These are phyloP conservation scores for Microdochium nivale DNA, from an alignment of 2,329 filamentous ascomycete genomes.

Conservation along the genomic window DNA sequence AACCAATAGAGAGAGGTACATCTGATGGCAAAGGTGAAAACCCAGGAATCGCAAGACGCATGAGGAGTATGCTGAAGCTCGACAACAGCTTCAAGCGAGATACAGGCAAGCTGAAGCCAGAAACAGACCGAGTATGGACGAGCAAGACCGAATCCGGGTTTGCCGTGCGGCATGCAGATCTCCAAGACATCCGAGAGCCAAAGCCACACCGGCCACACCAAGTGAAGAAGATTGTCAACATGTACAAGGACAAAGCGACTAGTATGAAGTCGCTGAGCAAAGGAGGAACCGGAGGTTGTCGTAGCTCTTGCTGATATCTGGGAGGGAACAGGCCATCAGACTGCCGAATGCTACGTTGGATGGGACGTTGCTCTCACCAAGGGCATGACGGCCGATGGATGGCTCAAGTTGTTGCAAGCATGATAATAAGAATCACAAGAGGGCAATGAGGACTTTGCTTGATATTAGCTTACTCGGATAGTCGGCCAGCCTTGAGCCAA, in stretches of 20 bases:
- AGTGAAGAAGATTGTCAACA: constrained; percentile 20
- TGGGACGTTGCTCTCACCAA: too few relatives aligned
- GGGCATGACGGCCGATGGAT: too few relatives aligned
- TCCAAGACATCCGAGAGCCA: constrained; percentile 17
- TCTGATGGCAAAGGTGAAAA: too few relatives aligned
- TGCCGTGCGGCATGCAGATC: constrained; percentile 16
- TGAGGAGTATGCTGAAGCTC: background rate
- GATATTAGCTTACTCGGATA: too few relatives aligned
- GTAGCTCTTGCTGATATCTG: background rate
- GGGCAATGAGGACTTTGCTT: background rate
- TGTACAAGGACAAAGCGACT: constrained; percentile 20
- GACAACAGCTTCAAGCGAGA: background rate
- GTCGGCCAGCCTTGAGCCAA: too few relatives aligned
- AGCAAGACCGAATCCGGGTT: constrained; percentile 23
- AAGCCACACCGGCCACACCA: constrained; percentile 18
- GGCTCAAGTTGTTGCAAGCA: too few relatives aligned
- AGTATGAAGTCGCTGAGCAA: constrained; percentile 5
- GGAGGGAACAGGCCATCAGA: background rate
- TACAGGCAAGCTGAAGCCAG: background rate
- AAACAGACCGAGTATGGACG: constrained; percentile 12
- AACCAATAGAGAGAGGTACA: background rate
- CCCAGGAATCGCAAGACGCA: background rate
- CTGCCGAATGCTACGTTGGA: too few relatives aligned
- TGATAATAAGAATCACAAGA: too few relatives aligned
- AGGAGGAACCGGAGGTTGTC: constrained; percentile 4